Evolutionary conservation across 1,284 basidiomycete species (phyloP).

Genomic region (Cutaneotrichosporon cyanovorans): DNA sequence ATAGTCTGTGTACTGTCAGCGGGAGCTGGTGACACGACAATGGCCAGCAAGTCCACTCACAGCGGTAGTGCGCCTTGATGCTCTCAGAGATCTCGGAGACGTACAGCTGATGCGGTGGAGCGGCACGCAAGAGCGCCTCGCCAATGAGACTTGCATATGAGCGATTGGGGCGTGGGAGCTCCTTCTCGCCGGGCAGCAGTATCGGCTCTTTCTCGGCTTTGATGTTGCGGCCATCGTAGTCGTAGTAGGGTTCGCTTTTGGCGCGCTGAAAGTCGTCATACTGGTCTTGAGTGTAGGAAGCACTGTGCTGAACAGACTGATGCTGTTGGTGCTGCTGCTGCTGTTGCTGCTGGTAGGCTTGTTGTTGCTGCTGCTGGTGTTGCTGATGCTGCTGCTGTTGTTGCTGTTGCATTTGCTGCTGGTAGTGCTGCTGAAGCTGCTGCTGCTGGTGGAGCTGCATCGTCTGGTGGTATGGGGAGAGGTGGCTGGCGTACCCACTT

Average conservation of each 20-base stretch:
- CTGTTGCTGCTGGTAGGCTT: constrained; percentile 1
- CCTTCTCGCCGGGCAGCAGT: constrained; percentile 36
- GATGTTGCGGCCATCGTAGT: not conserved
- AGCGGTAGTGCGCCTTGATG: constrained; percentile 39
- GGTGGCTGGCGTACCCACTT: too few relatives aligned
- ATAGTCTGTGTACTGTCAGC: constrained; percentile 29
- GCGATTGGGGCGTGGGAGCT: constrained; percentile 35
- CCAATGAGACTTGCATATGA: constrained; percentile 45
- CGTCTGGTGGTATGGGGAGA: not conserved
- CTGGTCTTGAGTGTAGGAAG: not conserved
- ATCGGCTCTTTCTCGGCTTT: constrained; percentile 31
- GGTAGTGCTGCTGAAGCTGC: not conserved
- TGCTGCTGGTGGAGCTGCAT: too few relatives aligned
- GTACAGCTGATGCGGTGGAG: constrained; percentile 41
- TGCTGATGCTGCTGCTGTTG: constrained; percentile 1
- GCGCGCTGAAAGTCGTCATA: not conserved
- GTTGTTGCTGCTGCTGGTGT: not conserved
- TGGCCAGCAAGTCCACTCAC: constrained; percentile 32
- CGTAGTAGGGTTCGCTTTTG: not conserved
- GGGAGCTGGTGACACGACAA: not conserved
- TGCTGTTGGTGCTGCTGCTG: not conserved
- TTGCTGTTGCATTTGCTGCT: not conserved
- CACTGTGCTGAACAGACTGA: not conserved
- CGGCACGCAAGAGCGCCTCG: constrained; percentile 36
- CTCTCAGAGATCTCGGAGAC: constrained; percentile 43